phyloP scores from a whole-genome alignment of 1,284 basidiomycete species.

The Cutaneotrichosporon curvatum region DNA sequence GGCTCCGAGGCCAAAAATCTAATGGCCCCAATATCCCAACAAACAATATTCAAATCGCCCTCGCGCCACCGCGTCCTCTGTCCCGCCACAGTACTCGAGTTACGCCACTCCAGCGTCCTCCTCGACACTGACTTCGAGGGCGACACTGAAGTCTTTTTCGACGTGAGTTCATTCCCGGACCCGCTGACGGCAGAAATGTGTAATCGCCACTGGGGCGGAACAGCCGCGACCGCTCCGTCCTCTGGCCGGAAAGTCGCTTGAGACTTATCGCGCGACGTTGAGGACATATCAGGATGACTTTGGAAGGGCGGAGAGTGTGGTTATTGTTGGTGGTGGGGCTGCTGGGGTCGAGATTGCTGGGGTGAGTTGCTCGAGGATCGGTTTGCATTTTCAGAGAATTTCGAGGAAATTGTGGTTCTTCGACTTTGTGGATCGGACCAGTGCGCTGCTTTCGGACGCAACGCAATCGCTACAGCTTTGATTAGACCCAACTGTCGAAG shows the following conservation, averaged over 20 bases:
- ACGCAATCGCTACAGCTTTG: too few relatives aligned
- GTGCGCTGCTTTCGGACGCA: too few relatives aligned
- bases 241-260: slow-evolving; percentile 15
- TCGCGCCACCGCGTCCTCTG: slow-evolving; percentile 31
- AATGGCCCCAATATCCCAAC: slow-evolving; percentile 25
- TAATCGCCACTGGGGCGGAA: slow-evolving; percentile 38
- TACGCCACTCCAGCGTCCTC: slow-evolving; percentile 30
- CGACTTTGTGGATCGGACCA: too few relatives aligned
- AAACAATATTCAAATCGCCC: slow-evolving; percentile 30
- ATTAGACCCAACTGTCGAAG: too few relatives aligned
- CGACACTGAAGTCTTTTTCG: slow-evolving; percentile 36
- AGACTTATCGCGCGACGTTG: slow-evolving; percentile 19
- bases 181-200: slow-evolving; percentile 22
- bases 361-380: not conserved
- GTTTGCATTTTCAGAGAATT: too few relatives aligned
- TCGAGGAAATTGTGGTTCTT: too few relatives aligned
- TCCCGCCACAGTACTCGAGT: slow-evolving; percentile 34
- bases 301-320: slow-evolving; percentile 28
- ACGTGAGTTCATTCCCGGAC: slow-evolving; percentile 17
- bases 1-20: slow-evolving; percentile 41
- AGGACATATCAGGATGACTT: slow-evolving; percentile 31
- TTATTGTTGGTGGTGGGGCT: slow-evolving; percentile 47
- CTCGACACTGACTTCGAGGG: slow-evolving; percentile 43
- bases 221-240: slow-evolving; percentile 40
- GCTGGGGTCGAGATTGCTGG: slow-evolving; percentile 49